Evolutionary conservation across 495 filamentous ascomycete genomes (phyloP), one percentile per base, ranked within the genome.

Genomic region (Massariosphaeria phaeospora): DNA sequence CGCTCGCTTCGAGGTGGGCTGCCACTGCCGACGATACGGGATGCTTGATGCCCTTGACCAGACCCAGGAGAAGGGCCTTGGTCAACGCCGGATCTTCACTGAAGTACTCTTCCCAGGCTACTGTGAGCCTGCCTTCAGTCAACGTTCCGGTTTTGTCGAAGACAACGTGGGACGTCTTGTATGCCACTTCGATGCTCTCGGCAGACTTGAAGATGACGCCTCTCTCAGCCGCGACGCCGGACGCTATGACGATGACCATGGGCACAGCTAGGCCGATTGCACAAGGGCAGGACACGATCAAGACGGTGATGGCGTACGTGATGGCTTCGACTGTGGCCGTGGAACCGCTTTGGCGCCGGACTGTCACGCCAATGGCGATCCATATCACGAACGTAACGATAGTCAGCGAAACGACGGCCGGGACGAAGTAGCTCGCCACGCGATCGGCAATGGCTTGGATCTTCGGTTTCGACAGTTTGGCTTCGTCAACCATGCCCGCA

Each of bases 91-190:
- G 15, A 45, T 88, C 82, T 24, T 84, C 85, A 15, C 25, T 35
- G n/a, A 49, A n/a, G 18, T 48, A 48, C 1, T 51, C 20, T 10
- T 46, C 55, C 46, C 52, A 17, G 36, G 57, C 3, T 48, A 61
- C 26, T 38, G 57, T 1, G 60, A 52, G 59, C 10, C 52, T 20
- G 12, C 71, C 70, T 13, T 74, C 63, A 27, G 88, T 91, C 0
- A 91, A 66, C 2, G 87, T 93, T 0, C 88, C 88, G 0, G 87
- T 91, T 66, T 91, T 91, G 73, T 91, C 88, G 59, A 93, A 88
- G 3, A 91, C 75, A n/a, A 91, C 77, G 57, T 88, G 79, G 0
- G 79, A 74, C 0, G 76, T 72, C 25, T 80, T 84, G 52, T 76
- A 61, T 0, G 80, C 84, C 2, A 76, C 70, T 66, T 90, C 86